Evolutionary conservation across 441 rosid genomes (phyloP), one percentile per base, ranked within the genome.

Genomic region (Raphanus hybrid): DNA sequence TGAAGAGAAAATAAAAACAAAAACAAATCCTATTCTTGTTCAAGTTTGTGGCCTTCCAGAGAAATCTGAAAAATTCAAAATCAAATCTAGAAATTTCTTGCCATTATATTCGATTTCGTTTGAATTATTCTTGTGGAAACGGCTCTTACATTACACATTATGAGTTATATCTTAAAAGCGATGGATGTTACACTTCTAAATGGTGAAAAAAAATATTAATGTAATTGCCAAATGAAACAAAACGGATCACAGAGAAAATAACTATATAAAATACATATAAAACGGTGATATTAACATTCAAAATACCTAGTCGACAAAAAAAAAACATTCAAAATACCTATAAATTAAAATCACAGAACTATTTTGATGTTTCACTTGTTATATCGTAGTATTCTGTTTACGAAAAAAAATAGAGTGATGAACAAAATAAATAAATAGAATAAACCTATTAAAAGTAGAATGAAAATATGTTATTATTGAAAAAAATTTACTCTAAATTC

Each of bases 291-390:
- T 15, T 5, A 45, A 48, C 54, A 48, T n/a, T 48, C 16, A 48
- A 2, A 48, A 43, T 15, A 11, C 52, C 55, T 20, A 50, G n/a
- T n/a, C n/a, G n/a, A n/a, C n/a, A n/a, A n/a, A n/a, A n/a, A n/a
- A n/a, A n/a, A n/a, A 45, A 48, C 54, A 48, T n/a, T 48, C 16
- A 48, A 2, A 48, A 43, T 15, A 11, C 52, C 55, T 20, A 50
- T 14, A 27, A 23, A 23, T 23, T 23, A 23, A 1, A 69, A 34
- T 69, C 74, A 61, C 69, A 64, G 55, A 23, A 14, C 0, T 14
- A 27, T 59, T 18, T 34, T 20, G 54, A 10, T 61, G 32, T 20
- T 12, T 59, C 78, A 75, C 54, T 59, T 45, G 52, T 67, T 16
- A 55, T 1, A 23, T 23, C 26, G 2, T 23, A 23, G 26, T 23